phyloP scores from a whole-genome alignment of 2,329 filamentous ascomycete species.

The Lithohypha guttulata region DNA sequence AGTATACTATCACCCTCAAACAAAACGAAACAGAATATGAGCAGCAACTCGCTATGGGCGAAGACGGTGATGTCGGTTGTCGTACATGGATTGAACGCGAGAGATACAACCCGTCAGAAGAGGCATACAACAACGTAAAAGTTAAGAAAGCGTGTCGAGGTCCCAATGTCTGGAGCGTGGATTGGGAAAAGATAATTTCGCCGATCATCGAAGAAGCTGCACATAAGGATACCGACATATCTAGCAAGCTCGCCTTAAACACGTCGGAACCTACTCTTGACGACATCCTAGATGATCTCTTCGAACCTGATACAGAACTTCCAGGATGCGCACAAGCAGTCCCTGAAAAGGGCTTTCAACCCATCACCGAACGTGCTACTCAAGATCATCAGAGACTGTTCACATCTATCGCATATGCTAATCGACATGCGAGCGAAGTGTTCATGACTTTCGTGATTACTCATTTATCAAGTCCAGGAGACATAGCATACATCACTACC shows the following conservation, averaged over 20 bases:
- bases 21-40: slow-evolving; percentile 12
- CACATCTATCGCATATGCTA: slow-evolving; percentile 15
- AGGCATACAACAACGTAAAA: slow-evolving; percentile 13
- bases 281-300: too few relatives aligned
- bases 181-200: slow-evolving; percentile 14
- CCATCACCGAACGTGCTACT: too few relatives aligned
- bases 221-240: too few relatives aligned
- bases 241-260: too few relatives aligned
- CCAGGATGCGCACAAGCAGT: too few relatives aligned
- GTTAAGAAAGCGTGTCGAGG: slow-evolving; percentile 6
- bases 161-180: slow-evolving; percentile 11
- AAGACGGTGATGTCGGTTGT: slow-evolving; percentile 9
- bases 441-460: slow-evolving; percentile 16
- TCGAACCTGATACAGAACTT: too few relatives aligned
- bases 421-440: slow-evolving; percentile 17
- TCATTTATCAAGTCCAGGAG: slow-evolving; percentile 14
- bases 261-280: too few relatives aligned
- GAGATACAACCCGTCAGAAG: slow-evolving; percentile 10
- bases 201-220: background rate
- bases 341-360: too few relatives aligned
- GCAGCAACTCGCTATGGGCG: slow-evolving; percentile 14
- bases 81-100: slow-evolving; percentile 17
- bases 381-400: slow-evolving; percentile 12
- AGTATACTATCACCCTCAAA: slow-evolving; percentile 4
- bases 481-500: slow-evolving; percentile 14